Percentiles rank a stretch among this genome's conserved stretches.
Evolutionary conservation across 176 grass and related monocot species (phyloP).

Genomic region (Panicum miliaceum): DNA sequence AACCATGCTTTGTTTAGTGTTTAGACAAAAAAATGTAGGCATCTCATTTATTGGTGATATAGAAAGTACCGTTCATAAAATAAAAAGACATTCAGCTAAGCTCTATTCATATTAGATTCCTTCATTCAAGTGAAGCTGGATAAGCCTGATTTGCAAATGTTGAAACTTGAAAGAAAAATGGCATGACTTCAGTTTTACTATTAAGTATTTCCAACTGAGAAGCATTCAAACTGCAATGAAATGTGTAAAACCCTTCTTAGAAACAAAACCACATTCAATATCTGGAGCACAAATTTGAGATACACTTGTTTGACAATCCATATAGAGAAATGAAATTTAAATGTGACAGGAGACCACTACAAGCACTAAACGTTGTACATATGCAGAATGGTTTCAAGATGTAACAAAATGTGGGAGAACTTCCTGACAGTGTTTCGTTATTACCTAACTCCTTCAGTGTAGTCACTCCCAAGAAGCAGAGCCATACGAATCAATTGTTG

Average conservation of each 20-base stretch:
- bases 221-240: neutral
- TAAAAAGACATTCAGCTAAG: neutral
- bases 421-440: conserved; percentile 19
- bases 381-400: conserved; percentile 8
- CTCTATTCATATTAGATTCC: neutral
- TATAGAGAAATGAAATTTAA: conserved; percentile 16
- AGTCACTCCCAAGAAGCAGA: conserved; percentile 95
- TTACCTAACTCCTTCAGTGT: conserved; percentile 98
- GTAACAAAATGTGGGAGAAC: conserved; percentile 23
- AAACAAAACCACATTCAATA: neutral
- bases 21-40: neutral
- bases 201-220: conserved; percentile 13
- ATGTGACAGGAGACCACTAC: conserved; percentile 4
- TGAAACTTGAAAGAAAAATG: conserved; percentile 6
- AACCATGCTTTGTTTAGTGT: neutral
- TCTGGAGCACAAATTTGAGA: conserved; percentile 31
- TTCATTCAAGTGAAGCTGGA: conserved; percentile 18
- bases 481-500: conserved; percentile 91
- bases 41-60: neutral
- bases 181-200: neutral
- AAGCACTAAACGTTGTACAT: neutral
- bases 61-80: neutral
- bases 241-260: neutral
- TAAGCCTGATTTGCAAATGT: neutral
- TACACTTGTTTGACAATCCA: conserved; percentile 24